phyloP scores from a whole-genome alignment of 1,139 yeast species.

The Eremothecium gossypii region DNA sequence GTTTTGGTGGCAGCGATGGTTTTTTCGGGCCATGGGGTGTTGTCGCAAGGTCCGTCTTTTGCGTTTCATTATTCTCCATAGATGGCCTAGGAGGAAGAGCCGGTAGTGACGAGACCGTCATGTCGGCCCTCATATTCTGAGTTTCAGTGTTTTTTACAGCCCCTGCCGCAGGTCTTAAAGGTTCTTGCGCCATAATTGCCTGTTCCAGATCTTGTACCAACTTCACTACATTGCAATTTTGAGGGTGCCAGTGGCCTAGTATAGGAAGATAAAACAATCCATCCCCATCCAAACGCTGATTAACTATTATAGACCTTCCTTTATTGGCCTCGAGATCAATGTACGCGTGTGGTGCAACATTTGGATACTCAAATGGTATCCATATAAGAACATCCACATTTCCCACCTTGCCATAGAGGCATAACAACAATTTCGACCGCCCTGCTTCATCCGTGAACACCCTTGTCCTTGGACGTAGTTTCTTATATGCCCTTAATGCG shows the following conservation, averaged over 20 bases:
- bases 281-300: conserved; percentile 62
- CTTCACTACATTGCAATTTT: conserved; percentile 34
- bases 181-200: conserved; percentile 6
- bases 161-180: no score
- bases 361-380: conserved; percentile 69
- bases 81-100: conserved; percentile 1
- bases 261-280: conserved; percentile 70
- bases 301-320: conserved; percentile 44
- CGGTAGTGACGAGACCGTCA: conserved; percentile 36
- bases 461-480: conserved; percentile 60
- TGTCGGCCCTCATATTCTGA: conserved; percentile 16
- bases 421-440: conserved; percentile 47
- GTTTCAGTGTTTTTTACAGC: no score
- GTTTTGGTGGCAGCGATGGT: no score
- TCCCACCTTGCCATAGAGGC: conserved; percentile 49
- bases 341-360: conserved; percentile 49
- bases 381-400: conserved; percentile 61
- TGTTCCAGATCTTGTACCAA: conserved; percentile 18
- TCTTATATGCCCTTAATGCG: conserved; percentile 40
- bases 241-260: conserved; percentile 47
- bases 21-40: no score
- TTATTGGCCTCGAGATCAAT: conserved; percentile 42
- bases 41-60: no score
- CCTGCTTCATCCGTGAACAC: conserved; percentile 60
- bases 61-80: no score